These are phyloP conservation scores for Colletotrichum shisoi DNA, from an alignment of 2,329 filamentous ascomycete species.

Conservation along the genomic window DNA sequence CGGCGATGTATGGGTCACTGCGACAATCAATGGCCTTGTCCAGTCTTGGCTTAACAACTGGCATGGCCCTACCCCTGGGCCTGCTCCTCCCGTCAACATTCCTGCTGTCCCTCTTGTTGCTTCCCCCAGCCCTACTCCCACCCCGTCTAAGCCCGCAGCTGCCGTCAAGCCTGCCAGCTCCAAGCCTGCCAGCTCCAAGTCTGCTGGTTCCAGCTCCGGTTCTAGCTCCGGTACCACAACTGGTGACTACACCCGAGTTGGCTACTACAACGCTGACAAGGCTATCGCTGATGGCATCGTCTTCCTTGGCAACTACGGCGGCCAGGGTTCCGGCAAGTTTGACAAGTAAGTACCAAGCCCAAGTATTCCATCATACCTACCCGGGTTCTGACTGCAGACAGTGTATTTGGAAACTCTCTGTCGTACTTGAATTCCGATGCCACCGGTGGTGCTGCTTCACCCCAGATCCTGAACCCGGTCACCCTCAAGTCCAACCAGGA, in stretches of 20 bases:
- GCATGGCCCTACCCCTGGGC: constrained; percentile 48
- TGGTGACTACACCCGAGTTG: constrained; percentile 53
- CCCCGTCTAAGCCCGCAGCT: constrained; percentile 38
- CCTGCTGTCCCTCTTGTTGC: constrained; percentile 38
- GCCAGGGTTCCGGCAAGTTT: constrained; percentile 53
- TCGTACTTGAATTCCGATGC: constrained; percentile 57
- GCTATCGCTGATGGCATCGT: constrained; percentile 54
- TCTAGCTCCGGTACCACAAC: constrained; percentile 24
- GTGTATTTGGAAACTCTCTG: constrained; percentile 56
- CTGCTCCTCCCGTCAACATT: constrained; percentile 26
- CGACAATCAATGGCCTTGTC: constrained; percentile 65
- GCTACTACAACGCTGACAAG: constrained; percentile 56
- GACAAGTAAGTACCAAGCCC: constrained; percentile 51
- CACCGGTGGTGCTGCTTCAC: constrained; percentile 49
- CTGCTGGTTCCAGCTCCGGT: constrained; percentile 22
- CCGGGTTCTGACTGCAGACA: constrained; percentile 39
- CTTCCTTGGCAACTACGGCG: constrained; percentile 60
- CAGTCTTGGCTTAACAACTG: constrained; percentile 68
- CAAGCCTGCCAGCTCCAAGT: constrained; percentile 30
- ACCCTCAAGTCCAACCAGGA: constrained; percentile 55
- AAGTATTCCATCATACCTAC: neutral
- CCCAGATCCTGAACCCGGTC: constrained; percentile 52
- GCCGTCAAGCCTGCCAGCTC: constrained; percentile 34
- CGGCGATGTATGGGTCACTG: constrained; percentile 59
- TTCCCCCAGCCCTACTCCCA: constrained; percentile 25